These are phyloP conservation scores for Candida tunisiensis DNA, from an alignment of 1,139 yeast genomes.

Conservation along the genomic window DNA sequence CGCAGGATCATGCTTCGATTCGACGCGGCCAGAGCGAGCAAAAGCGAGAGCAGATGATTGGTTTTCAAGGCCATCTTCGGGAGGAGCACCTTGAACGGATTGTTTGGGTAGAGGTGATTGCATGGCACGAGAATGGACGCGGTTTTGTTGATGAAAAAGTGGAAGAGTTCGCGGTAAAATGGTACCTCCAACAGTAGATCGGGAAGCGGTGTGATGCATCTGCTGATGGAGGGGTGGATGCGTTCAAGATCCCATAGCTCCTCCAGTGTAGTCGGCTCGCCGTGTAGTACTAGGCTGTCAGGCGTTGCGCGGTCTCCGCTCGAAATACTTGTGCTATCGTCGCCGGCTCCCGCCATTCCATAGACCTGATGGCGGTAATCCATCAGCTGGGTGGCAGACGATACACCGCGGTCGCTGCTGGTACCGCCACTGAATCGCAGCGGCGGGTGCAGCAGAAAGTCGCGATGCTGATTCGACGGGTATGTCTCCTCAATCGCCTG, in stretches of 20 bases:
- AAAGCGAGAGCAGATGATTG: conserved; percentile 34
- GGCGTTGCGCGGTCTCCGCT: too few species aligned
- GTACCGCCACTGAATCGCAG: too few species aligned
- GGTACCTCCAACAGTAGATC: conserved; percentile 41
- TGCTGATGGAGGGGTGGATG: not conserved
- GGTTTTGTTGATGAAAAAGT: conserved; percentile 45
- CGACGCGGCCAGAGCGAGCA: conserved; percentile 48
- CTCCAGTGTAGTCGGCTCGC: too few species aligned
- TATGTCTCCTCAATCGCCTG: too few species aligned
- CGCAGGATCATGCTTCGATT: conserved; percentile 21
- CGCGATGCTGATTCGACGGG: too few species aligned
- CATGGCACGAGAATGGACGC: conserved; percentile 50
- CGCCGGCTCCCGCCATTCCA: too few species aligned
- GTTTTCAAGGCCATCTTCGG: conserved; percentile 58
- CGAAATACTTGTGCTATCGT: too few species aligned
- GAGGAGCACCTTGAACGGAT: conserved; percentile 46
- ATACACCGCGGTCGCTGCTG: too few species aligned
- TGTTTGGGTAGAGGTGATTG: conserved; percentile 35
- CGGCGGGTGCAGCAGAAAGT: too few species aligned
- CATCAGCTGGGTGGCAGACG: too few species aligned
- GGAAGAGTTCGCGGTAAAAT: conserved; percentile 34
- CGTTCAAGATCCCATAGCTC: not conserved
- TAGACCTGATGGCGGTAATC: too few species aligned
- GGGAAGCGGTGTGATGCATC: conserved; percentile 33
- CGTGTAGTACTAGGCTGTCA: too few species aligned